These are phyloP conservation scores for Biscogniauxia marginata DNA, from an alignment of 2,329 filamentous ascomycete species.

Conservation along the genomic window DNA sequence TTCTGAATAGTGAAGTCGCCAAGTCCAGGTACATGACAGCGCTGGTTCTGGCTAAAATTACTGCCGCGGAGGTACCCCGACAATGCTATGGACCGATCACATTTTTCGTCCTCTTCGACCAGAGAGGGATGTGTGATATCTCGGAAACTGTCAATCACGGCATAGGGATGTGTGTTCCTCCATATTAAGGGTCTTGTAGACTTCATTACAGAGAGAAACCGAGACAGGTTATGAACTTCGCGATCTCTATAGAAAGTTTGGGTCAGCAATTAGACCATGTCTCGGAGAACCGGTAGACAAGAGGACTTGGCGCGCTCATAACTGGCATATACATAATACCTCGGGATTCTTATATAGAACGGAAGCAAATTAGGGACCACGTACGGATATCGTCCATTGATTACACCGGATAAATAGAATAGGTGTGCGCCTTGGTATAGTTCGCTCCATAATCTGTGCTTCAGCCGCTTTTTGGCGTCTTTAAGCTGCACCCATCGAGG, in stretches of 20 bases:
- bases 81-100: conserved; percentile 84
- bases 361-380: neutral
- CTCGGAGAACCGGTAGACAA: no score
- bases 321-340: no score
- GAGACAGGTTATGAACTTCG: conserved; percentile 91
- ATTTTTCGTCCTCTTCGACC: conserved; percentile 84
- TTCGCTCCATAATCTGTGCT: conserved; percentile 95
- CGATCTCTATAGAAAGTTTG: conserved; percentile 57
- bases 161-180: conserved; percentile 95
- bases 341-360: no score
- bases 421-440: conserved; percentile 95
- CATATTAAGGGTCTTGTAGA: conserved; percentile 94
- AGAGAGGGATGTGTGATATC: conserved; percentile 92
- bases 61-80: conserved; percentile 94
- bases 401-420: conserved; percentile 93
- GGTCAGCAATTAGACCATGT: neutral
- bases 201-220: conserved; percentile 98
- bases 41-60: conserved; percentile 84
- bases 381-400: conserved; percentile 87
- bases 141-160: conserved; percentile 88
- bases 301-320: no score
- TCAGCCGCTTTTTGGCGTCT: conserved; percentile 92
- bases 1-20: conserved; percentile 82
- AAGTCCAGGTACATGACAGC: conserved; percentile 88
- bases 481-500: conserved; percentile 51